A percentile compares a stretch with the other conserved stretches of the same genome.
phyloP scores from a whole-genome alignment of 352 stramenopile genomes.

The Saprolegnia diclina region DNA sequence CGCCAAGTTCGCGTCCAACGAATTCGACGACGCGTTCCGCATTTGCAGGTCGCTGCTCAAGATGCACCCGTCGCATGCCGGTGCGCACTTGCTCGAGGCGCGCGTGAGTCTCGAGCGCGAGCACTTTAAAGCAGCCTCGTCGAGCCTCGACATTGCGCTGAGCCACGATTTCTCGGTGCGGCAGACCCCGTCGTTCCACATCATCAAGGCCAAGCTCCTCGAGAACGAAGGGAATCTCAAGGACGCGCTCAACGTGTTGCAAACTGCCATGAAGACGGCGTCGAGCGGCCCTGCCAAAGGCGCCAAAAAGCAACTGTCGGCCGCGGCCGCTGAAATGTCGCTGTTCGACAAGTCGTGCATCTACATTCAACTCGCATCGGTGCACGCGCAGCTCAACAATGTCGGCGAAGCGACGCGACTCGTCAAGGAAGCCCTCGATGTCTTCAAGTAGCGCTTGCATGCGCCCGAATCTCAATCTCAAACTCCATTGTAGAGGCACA shows the following conservation, averaged over 20 bases:
- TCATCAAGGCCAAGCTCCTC: slow-evolving; percentile 84
- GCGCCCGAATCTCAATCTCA: background rate
- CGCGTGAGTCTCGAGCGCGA: slow-evolving; percentile 73
- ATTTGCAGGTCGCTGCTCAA: slow-evolving; percentile 67
- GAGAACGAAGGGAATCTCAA: slow-evolving; percentile 67
- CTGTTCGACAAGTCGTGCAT: slow-evolving; percentile 82
- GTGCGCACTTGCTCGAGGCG: slow-evolving; percentile 79
- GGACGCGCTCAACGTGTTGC: slow-evolving; percentile 73
- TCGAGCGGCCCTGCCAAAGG: slow-evolving; percentile 13
- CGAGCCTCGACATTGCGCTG: slow-evolving; percentile 82
- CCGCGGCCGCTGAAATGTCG: slow-evolving; percentile 34
- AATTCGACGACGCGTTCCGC: slow-evolving; percentile 76
- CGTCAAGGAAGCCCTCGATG: slow-evolving; percentile 61
- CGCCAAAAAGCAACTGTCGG: slow-evolving; percentile 15
- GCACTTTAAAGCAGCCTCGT: slow-evolving; percentile 60
- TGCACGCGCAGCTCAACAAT: slow-evolving; percentile 73
- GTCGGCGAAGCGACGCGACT: slow-evolving; percentile 56
- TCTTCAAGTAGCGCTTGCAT: slow-evolving; percentile 41
- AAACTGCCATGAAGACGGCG: slow-evolving; percentile 70
- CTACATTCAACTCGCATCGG: slow-evolving; percentile 82
- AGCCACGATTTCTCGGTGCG: slow-evolving; percentile 86
- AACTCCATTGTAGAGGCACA: slow-evolving; percentile 40
- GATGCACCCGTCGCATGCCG: slow-evolving; percentile 65
- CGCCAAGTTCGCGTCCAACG: slow-evolving; percentile 60
- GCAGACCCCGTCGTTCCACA: slow-evolving; percentile 75